Conservation (phyloP, 306 rosid species). For the Ammopiptanthus mongolicus region DNA sequence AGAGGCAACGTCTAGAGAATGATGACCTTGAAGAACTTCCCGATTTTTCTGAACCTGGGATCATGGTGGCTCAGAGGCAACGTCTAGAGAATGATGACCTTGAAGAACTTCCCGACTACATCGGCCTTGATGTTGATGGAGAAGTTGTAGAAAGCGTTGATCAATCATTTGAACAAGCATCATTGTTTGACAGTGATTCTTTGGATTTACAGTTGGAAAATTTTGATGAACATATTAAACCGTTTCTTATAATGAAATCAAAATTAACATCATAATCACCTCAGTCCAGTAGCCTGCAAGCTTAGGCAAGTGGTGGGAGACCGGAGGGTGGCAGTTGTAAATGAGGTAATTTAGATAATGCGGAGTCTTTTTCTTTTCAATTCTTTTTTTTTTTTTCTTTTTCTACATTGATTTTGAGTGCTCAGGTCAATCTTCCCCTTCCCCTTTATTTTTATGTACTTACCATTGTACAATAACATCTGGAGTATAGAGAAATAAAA, state of each 20-base stretch:
- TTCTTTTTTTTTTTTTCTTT: background rate
- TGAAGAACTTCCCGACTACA: slow-evolving; percentile 44
- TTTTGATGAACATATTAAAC: slow-evolving; percentile 55
- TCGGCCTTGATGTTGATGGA: slow-evolving; percentile 47
- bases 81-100: slow-evolving; percentile 11
- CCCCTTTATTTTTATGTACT: slow-evolving; percentile 5
- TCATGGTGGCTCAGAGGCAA: slow-evolving; percentile 24
- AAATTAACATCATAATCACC: slow-evolving; percentile 3
- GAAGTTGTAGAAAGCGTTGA: slow-evolving; percentile 36
- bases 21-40: too few species aligned
- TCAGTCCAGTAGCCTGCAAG: slow-evolving; percentile 20
- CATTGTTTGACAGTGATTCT: slow-evolving; percentile 32
- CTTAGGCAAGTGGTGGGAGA: background rate
- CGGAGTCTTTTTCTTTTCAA: background rate
- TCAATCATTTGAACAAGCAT: slow-evolving; percentile 24
- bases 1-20: slow-evolving; percentile 22
- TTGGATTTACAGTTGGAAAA: slow-evolving; percentile 41
- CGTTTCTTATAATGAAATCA: slow-evolving; percentile 42
- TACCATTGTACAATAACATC: slow-evolving; percentile 6
- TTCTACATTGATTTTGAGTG: background rate
- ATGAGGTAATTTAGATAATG: slow-evolving; percentile 10
- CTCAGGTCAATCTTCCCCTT: slow-evolving; percentile 6
- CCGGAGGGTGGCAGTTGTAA: slow-evolving; percentile 1
- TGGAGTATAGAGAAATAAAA: slow-evolving; percentile 9
- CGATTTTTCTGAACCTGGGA: slow-evolving; percentile 32